These are phyloP conservation scores for Wickerhamiella siamensis DNA, from an alignment of 805 yeast species.

Conservation along the genomic window DNA sequence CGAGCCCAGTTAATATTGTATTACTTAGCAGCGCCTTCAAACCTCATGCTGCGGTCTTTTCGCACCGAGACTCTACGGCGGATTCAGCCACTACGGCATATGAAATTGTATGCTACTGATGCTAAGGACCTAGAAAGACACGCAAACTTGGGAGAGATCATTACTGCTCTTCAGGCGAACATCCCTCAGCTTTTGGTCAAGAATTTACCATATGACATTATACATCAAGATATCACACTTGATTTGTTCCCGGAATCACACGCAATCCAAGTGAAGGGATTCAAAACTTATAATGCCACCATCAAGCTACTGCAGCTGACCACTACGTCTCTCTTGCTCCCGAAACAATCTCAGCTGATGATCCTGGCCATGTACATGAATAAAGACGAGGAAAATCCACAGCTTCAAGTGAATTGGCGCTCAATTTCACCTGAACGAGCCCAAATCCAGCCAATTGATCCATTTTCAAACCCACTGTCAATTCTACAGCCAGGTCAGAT, in stretches of 20 bases:
- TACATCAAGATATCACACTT: constrained; percentile 19
- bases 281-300: constrained; percentile 18
- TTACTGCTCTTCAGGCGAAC: constrained; percentile 15
- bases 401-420: constrained; percentile 16
- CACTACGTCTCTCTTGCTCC: constrained; percentile 20
- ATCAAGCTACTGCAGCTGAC: constrained; percentile 20
- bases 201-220: constrained; percentile 18
- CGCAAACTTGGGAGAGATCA: constrained; percentile 21
- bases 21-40: too few relatives aligned
- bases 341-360: constrained; percentile 17
- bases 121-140: constrained; percentile 7
- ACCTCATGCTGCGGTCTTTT: too few relatives aligned
- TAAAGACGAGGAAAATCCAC: constrained; percentile 5
- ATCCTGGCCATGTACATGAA: constrained; percentile 13
- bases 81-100: too few relatives aligned
- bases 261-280: constrained; percentile 20
- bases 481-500: constrained; percentile 15
- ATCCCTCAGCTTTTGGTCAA: constrained; percentile 20
- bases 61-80: too few relatives aligned
- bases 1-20: too few relatives aligned
- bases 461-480: constrained; percentile 2
- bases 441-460: constrained; percentile 1
- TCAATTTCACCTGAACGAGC: constrained; percentile 10
- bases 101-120: not conserved
- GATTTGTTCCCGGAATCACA: constrained; percentile 22